Percentiles rank a stretch among this genome's conserved stretches.
phyloP scores from a whole-genome alignment of 495 filamentous ascomycete species.

The Hyaloscypha finlandica region DNA sequence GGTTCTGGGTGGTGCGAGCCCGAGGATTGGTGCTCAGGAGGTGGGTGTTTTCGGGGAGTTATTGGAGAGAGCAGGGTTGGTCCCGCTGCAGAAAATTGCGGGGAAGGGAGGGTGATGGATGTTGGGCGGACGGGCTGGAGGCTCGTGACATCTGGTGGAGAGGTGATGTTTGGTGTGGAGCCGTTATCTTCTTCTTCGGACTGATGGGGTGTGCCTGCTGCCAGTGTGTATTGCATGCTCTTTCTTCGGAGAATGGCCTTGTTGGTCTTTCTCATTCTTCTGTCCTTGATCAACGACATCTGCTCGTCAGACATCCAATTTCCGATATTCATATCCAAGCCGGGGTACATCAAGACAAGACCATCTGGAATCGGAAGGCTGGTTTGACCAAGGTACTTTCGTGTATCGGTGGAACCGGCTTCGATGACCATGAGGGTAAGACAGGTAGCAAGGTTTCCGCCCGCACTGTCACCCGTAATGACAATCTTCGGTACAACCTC shows the following conservation, averaged over 20 bases:
- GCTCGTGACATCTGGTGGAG: slow-evolving; percentile 25
- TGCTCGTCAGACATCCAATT: slow-evolving; percentile 99
- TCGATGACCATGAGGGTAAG: slow-evolving; percentile 87
- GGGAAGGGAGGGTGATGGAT: slow-evolving; percentile 15
- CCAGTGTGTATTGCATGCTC: slow-evolving; percentile 59
- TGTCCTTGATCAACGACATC: slow-evolving; percentile 89
- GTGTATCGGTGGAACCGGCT: slow-evolving; percentile 55
- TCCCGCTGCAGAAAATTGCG: slow-evolving; percentile 29
- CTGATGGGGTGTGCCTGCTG: slow-evolving; percentile 64
- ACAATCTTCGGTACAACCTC: slow-evolving; percentile 69
- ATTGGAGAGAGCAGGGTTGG: slow-evolving; percentile 19
- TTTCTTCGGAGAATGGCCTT: slow-evolving; percentile 74
- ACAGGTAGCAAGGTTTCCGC: slow-evolving; percentile 84
- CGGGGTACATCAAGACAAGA: slow-evolving; percentile 83
- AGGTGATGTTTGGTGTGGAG: slow-evolving; percentile 33
- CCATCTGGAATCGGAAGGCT: slow-evolving; percentile 77
- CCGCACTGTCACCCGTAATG: slow-evolving; percentile 88
- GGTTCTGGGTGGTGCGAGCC: slow-evolving; percentile 58
- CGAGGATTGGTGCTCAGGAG: not conserved
- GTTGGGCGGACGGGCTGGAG: slow-evolving; percentile 10
- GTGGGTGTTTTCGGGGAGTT: not conserved
- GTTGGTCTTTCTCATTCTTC: slow-evolving; percentile 74
- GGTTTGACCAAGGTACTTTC: slow-evolving; percentile 58
- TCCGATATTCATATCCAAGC: slow-evolving; percentile 93
- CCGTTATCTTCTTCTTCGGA: slow-evolving; percentile 60